phyloP scores from a whole-genome alignment of 2,329 filamentous ascomycete species.

The Epichloe gansuensis region DNA sequence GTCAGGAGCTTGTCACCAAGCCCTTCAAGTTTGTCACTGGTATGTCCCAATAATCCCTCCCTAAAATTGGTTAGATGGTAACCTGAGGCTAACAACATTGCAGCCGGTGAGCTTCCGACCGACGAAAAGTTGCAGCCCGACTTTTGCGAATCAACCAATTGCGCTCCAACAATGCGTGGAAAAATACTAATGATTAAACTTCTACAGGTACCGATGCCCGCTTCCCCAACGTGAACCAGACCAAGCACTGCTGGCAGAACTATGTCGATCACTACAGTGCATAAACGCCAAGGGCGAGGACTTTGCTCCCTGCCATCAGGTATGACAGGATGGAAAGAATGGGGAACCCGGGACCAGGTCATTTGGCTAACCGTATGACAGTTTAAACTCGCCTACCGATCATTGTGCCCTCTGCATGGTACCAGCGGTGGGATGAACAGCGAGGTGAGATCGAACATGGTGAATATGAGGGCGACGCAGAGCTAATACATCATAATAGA shows the following conservation, averaged over 20 bases:
- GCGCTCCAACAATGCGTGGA: background rate
- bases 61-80: constrained; percentile 22
- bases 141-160: constrained; percentile 18
- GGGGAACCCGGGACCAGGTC: background rate
- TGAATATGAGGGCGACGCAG: constrained; percentile 2
- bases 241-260: constrained; percentile 99
- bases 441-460: constrained; percentile 52
- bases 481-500: constrained; percentile 32
- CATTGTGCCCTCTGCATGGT: constrained; percentile 92
- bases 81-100: constrained; percentile 30
- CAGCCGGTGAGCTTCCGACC: constrained; percentile 31
- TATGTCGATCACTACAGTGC: constrained; percentile 99
- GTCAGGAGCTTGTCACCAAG: constrained; percentile 73
- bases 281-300: constrained; percentile 97
- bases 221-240: constrained; percentile 97
- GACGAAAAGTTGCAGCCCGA: constrained; percentile 7
- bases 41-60: constrained; percentile 42
- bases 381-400: constrained; percentile 96
- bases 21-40: constrained; percentile 99
- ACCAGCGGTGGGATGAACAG: constrained; percentile 92
- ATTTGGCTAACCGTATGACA: constrained; percentile 26
- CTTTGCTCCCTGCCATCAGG: constrained; percentile 93
- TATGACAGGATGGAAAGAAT: constrained; percentile 29
- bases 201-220: constrained; percentile 86
- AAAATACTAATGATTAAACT: constrained; percentile 7